Percentiles rank a stretch among this genome's conserved stretches.
Evolutionary conservation across 495 filamentous ascomycete species (phyloP).

Genomic region (Lasiosphaeria miniovina): DNA sequence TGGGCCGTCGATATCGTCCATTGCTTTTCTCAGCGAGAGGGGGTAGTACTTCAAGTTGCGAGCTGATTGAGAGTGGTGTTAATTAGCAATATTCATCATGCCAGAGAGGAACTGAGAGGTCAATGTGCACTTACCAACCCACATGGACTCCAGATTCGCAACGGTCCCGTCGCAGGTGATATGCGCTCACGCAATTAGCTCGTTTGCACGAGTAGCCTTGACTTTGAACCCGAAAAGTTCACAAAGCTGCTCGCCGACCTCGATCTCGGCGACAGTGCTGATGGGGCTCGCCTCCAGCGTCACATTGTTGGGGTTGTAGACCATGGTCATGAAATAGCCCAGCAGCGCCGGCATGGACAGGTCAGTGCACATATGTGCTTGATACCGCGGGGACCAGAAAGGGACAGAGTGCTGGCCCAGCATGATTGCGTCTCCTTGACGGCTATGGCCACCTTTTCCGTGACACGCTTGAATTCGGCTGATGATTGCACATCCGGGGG

Average conservation of each 20-base stretch:
- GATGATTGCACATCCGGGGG: constrained; percentile 21
- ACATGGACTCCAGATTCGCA: constrained; percentile 48
- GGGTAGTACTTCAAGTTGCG: constrained; percentile 51
- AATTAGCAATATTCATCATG: too few relatives aligned
- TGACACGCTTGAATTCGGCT: constrained; percentile 17
- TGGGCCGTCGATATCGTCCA: constrained; percentile 22
- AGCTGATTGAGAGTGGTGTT: constrained; percentile 22
- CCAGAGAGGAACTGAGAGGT: neutral
- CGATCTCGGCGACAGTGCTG: constrained; percentile 39
- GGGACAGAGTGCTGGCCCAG: constrained; percentile 41
- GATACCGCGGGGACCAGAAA: constrained; percentile 46
- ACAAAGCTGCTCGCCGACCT: constrained; percentile 45
- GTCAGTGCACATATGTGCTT: constrained; percentile 46
- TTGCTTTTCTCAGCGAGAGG: constrained; percentile 36
- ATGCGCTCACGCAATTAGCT: constrained; percentile 37
- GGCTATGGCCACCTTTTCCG: constrained; percentile 26
- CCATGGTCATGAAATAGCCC: constrained; percentile 47
- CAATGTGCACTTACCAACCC: constrained; percentile 25
- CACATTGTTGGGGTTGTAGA: constrained; percentile 52
- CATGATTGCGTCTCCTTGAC: constrained; percentile 13
- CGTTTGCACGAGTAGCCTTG: constrained; percentile 10
- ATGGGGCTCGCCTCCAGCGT: constrained; percentile 44
- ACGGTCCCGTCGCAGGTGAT: constrained; percentile 45
- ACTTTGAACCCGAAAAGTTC: constrained; percentile 39
- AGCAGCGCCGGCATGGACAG: constrained; percentile 28